These are phyloP conservation scores for Blastocystis sp. DNA, from an alignment of 352 stramenopile species.

Conservation along the genomic window DNA sequence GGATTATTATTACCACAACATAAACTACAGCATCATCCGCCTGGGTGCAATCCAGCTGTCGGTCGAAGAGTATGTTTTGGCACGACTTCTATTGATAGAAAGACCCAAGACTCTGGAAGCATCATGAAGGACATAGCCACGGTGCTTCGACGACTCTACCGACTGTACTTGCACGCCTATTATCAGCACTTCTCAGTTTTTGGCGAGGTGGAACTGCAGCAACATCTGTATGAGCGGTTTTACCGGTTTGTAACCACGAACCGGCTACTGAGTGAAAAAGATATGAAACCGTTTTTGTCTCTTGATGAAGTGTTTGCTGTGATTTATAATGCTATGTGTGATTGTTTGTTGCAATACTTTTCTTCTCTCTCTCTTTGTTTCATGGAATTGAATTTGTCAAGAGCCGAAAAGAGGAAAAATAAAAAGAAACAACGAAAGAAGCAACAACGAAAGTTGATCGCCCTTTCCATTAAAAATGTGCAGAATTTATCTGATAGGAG, in stretches of 20 bases:
- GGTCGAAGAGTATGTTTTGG: not conserved
- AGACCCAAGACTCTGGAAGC: not conserved
- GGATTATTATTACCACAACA: constrained; percentile 53
- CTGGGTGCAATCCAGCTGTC: not conserved
- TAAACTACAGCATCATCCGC: constrained; percentile 1
- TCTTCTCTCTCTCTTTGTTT: not conserved
- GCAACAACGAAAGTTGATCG: not conserved
- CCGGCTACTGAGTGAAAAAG: not conserved
- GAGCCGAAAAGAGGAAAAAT: constrained; percentile 35
- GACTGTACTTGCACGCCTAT: constrained; percentile 23
- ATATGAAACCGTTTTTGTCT: constrained; percentile 29
- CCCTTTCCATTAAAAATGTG: not conserved
- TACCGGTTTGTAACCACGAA: not conserved
- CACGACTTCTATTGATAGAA: not conserved
- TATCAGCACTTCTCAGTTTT: constrained; percentile 22
- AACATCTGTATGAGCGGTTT: constrained; percentile 35
- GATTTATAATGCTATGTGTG: not conserved
- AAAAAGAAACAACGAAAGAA: constrained; percentile 54
- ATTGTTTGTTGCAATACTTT: not conserved
- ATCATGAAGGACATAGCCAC: constrained; percentile 4
- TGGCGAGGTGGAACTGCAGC: not conserved
- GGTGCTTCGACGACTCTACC: constrained; percentile 1
- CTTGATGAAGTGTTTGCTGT: not conserved
- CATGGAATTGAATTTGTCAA: not conserved
- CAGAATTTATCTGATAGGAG: not conserved